Conservation (phyloP, 306 rosid species). For the Lablab purpureus region DNA sequence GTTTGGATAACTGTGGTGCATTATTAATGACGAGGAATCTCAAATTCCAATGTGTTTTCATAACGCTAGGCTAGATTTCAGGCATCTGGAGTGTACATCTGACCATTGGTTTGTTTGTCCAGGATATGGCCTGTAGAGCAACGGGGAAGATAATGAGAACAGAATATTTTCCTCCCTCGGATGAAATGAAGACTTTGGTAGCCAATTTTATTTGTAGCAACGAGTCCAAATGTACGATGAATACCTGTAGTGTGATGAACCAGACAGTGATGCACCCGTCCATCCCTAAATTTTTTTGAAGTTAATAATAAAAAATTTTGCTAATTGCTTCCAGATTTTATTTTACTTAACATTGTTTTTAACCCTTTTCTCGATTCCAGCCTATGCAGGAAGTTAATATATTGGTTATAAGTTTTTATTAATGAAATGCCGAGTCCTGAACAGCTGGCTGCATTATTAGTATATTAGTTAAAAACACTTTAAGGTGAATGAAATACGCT, state of each 20-base stretch:
- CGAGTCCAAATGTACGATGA: constrained; percentile 27
- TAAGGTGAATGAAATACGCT: no score
- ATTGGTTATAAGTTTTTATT: not conserved
- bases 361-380: not conserved
- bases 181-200: constrained; percentile 35
- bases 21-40: not conserved
- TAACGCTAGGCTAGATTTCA: not conserved
- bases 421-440: no score
- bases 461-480: no score
- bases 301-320: constrained; percentile 38
- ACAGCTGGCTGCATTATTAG: no score
- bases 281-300: not conserved
- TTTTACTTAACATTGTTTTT: not conserved
- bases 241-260: constrained; percentile 31
- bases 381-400: not conserved
- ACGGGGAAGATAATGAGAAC: not conserved
- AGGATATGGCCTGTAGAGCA: constrained; percentile 72
- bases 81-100: not conserved
- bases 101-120: constrained; percentile 20
- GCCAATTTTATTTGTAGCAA: constrained; percentile 24
- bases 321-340: not conserved
- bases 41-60: not conserved
- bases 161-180: not conserved
- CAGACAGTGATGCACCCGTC: constrained; percentile 20
- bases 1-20: not conserved